A percentile compares a stretch with the other conserved stretches of the same genome.
phyloP scores from a whole-genome alignment of 371 early-diverging fungal genomes.

The Lichtheimia corymbifera region DNA sequence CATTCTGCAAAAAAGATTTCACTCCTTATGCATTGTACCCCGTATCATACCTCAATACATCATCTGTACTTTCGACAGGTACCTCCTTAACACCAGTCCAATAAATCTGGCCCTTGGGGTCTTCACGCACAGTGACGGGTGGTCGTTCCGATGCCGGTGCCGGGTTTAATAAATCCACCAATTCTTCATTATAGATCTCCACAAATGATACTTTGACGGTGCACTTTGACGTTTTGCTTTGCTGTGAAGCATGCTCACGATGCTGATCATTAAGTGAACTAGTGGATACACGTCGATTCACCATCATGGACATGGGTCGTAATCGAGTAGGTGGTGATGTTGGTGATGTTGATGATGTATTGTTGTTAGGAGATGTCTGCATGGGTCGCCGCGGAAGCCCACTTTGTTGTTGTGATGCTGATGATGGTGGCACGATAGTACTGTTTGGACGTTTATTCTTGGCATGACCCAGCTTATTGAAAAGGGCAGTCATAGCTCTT shows the following conservation, averaged over 20 bases:
- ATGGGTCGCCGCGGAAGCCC: too few species aligned
- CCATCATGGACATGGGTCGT: slow-evolving; percentile 10
- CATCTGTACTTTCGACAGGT: slow-evolving; percentile 70
- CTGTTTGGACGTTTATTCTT: background rate
- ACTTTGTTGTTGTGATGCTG: too few species aligned
- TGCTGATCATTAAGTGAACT: background rate
- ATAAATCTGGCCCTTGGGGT: slow-evolving; percentile 84
- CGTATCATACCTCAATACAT: slow-evolving; percentile 66
- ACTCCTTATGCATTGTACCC: too few species aligned
- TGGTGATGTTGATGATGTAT: too few species aligned
- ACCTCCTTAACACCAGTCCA: slow-evolving; percentile 90
- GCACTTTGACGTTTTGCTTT: slow-evolving; percentile 34
- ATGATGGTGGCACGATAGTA: background rate
- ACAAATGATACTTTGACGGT: slow-evolving; percentile 70
- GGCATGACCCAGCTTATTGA: slow-evolving; percentile 39
- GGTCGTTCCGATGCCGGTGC: slow-evolving; percentile 56
- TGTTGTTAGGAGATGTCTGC: too few species aligned
- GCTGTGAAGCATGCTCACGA: background rate
- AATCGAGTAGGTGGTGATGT: too few species aligned
- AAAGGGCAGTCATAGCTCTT: slow-evolving; percentile 79
- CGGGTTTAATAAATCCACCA: slow-evolving; percentile 80
- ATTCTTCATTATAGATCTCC: slow-evolving; percentile 98
- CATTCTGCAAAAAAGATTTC: background rate
- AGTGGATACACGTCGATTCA: too few species aligned
- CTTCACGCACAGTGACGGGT: slow-evolving; percentile 87